phyloP scores from a whole-genome alignment of 495 filamentous ascomycete genomes.

The Aspergillus sclerotioniger region DNA sequence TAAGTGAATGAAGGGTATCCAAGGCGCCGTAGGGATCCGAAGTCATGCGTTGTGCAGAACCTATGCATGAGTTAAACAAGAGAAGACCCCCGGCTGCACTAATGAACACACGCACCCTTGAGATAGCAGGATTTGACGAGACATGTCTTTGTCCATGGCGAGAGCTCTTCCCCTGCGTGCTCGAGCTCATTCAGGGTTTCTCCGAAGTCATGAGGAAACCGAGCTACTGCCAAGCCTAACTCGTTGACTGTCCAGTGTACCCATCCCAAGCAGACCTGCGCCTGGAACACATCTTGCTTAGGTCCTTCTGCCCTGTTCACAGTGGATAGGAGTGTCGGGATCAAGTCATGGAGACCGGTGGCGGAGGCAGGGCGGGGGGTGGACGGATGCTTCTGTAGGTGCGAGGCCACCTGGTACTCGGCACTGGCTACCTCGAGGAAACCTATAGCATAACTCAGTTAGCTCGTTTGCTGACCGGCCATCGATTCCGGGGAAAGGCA shows the following conservation, averaged over 20 bases:
- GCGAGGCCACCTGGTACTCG: slow-evolving; percentile 62
- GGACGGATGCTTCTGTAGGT: slow-evolving; percentile 37
- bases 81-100: background rate
- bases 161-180: slow-evolving; percentile 43
- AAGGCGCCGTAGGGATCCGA: slow-evolving; percentile 55
- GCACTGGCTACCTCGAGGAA: slow-evolving; percentile 71
- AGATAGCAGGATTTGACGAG: slow-evolving; percentile 74
- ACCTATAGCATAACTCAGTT: slow-evolving; percentile 47
- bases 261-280: slow-evolving; percentile 77
- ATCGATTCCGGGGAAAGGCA: slow-evolving; percentile 11
- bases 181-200: slow-evolving; percentile 48
- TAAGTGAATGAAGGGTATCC: slow-evolving; percentile 58
- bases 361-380: slow-evolving; percentile 35
- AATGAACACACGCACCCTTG: slow-evolving; percentile 47
- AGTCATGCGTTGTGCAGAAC: slow-evolving; percentile 59
- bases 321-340: slow-evolving; percentile 58
- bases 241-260: slow-evolving; percentile 74
- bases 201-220: slow-evolving; percentile 61
- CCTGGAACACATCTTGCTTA: slow-evolving; percentile 73
- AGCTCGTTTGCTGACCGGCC: slow-evolving; percentile 17
- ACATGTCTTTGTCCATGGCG: slow-evolving; percentile 77
- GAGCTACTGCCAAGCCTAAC: slow-evolving; percentile 55
- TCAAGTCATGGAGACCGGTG: slow-evolving; percentile 58
- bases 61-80: slow-evolving; percentile 31
- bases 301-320: slow-evolving; percentile 59